phyloP scores from a whole-genome alignment of 495 filamentous ascomycete genomes.

The Tuber microsphaerosporum region DNA sequence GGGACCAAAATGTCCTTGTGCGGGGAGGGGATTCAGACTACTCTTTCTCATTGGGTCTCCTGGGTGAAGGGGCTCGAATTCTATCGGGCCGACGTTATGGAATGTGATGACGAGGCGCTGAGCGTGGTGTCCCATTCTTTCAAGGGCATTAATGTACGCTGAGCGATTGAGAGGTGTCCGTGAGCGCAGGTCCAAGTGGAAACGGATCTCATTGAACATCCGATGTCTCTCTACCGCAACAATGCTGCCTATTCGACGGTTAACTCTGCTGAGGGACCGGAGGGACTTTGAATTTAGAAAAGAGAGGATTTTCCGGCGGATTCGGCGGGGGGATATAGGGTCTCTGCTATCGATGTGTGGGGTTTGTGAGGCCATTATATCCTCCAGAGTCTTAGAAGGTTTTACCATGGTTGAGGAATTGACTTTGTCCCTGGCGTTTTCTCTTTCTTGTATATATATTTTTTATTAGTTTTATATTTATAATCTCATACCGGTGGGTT shows the following conservation, averaged over 20 bases:
- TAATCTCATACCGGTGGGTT: not conserved
- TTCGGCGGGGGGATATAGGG: conserved; percentile 2
- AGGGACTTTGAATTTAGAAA: conserved; percentile 25
- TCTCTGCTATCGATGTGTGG: conserved; percentile 6
- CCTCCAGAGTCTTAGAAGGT: not conserved
- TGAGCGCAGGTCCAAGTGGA: conserved; percentile 12
- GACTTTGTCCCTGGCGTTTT: not conserved
- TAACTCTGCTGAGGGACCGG: conserved; percentile 29
- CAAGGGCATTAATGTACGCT: conserved; percentile 2
- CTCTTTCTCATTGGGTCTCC: not conserved
- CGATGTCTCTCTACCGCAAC: conserved; percentile 6
- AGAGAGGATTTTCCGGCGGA: conserved; percentile 10
- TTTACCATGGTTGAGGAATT: not conserved
- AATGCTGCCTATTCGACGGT: conserved; percentile 7
- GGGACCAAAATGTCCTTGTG: not conserved
- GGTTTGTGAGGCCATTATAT: conserved; percentile 10
- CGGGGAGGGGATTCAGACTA: conserved; percentile 17
- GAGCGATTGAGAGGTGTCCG: not conserved
- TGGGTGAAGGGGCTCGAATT: not conserved
- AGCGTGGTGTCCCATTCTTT: conserved; percentile 3
- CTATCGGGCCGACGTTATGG: not conserved
- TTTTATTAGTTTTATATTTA: too few species aligned
- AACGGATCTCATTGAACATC: conserved; percentile 16
- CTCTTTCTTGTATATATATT: not conserved
- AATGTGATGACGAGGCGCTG: conserved; percentile 14